Evolutionary conservation across 2,329 filamentous ascomycete species (phyloP), one percentile per base, ranked within the genome.

Genomic region (Venturia asperata): DNA sequence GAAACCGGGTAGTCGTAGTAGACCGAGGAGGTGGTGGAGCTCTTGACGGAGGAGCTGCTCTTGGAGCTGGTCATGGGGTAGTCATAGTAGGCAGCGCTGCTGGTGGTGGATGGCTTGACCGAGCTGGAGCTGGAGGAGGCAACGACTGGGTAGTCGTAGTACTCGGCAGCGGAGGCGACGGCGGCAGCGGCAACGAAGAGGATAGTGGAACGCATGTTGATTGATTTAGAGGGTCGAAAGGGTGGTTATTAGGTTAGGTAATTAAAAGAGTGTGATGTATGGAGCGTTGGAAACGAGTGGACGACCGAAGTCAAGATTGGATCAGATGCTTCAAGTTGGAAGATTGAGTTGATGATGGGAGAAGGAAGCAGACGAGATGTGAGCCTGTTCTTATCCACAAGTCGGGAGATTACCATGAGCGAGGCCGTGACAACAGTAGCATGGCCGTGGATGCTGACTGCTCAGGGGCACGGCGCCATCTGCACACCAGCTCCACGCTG

Each of bases 201-300:
- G 68, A 71, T 66, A 69, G 69, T 67, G 68, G 72, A 72, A 72
- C 74, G 74, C 74, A 76, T 76, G 70, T 76, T 76, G 74, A 72
- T 70, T 71, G 72, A 73, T 58, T 67, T 64, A 64, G 66, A 62
- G 69, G 66, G 65, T 69, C 67, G 64, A 66, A 68, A 68, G 34
- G 37, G 30, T 61, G 15, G 47, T 41, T 64, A 58, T 62, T 58
- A 58, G 15, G 52, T 37, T 58, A 41, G 69, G 73, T 75, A 76
- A 75, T 58, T 56, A 52, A 52, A 75, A 67, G 74, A 76, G 70
- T 71, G 74, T 75, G 30, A 37, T 58, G 74, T 73, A 73, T 74
- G 73, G 70, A 61, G 66, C 61, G 52, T 71, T 70, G 67, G 70
- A 71, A 75, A 75, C 72, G 74, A 76, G 70, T 76, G 74, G 74